phyloP scores from a whole-genome alignment of 1,139 yeast species.

The Yamadazyma songkhlaensis region DNA sequence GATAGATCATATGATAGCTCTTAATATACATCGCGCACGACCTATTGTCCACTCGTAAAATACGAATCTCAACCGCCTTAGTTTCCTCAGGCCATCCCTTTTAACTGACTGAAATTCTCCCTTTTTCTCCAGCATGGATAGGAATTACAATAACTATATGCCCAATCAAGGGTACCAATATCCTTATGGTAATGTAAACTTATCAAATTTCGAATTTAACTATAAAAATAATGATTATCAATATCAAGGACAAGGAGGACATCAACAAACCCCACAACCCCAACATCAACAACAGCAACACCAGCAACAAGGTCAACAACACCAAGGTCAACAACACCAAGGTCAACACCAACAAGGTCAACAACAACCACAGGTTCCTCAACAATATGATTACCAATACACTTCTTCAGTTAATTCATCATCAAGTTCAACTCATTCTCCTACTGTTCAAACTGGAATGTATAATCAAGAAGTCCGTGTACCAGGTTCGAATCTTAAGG shows the following conservation, averaged over 20 bases:
- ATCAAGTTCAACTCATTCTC: background rate
- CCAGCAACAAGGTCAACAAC: background rate
- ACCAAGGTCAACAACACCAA: background rate
- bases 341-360: background rate
- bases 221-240: conserved; percentile 1
- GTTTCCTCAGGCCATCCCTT: no score
- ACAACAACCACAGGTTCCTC: conserved; percentile 1
- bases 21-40: no score
- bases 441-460: conserved; percentile 1
- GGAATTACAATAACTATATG: conserved; percentile 7
- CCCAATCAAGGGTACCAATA: conserved; percentile 4
- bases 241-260: conserved; percentile 1
- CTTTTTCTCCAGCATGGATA: background rate
- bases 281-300: background rate
- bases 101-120: background rate
- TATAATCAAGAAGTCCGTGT: conserved; percentile 1
- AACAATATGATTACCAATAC: no score
- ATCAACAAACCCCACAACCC: conserved; percentile 1
- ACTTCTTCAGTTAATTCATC: background rate
- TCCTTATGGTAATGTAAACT: background rate
- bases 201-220: conserved; percentile 2
- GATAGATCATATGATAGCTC: no score
- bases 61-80: no score
- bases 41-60: no score
- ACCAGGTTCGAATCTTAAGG: conserved; percentile 19